Conservation (phyloP, 768 basidiomycete genomes). For the Clavulina sp. region DNA sequence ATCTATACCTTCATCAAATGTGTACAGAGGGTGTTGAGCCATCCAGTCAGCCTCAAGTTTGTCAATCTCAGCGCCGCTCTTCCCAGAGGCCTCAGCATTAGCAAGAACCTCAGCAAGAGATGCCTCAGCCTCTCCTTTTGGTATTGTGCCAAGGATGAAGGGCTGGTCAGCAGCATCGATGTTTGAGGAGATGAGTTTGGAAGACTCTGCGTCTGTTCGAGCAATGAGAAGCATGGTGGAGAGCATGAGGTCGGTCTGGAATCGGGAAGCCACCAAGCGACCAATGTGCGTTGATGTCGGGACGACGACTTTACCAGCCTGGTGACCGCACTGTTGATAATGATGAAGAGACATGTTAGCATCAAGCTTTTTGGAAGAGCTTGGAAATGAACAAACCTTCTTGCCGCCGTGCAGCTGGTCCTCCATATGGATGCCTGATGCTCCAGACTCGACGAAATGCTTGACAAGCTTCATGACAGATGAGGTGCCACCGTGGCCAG, state of each 20-base stretch:
- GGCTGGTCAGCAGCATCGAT: slow-evolving; percentile 67
- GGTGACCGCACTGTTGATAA: slow-evolving; percentile 63
- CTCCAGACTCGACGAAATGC: slow-evolving; percentile 88
- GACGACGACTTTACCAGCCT: slow-evolving; percentile 84
- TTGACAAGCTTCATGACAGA: slow-evolving; percentile 90
- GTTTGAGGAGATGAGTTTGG: slow-evolving; percentile 65
- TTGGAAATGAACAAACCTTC: slow-evolving; percentile 31
- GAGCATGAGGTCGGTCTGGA: slow-evolving; percentile 81
- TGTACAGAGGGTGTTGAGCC: slow-evolving; percentile 44
- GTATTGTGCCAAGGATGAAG: slow-evolving; percentile 24
- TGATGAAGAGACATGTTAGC: neutral
- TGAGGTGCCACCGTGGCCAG: slow-evolving; percentile 91
- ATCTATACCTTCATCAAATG: slow-evolving; percentile 63
- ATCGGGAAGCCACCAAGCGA: slow-evolving; percentile 67
- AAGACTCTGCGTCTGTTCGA: slow-evolving; percentile 82
- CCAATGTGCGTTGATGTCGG: slow-evolving; percentile 77
- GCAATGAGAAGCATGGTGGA: slow-evolving; percentile 81
- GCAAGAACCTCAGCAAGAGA: slow-evolving; percentile 49
- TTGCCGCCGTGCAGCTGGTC: slow-evolving; percentile 92
- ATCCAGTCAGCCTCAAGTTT: slow-evolving; percentile 63
- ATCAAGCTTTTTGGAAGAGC: neutral
- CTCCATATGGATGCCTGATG: slow-evolving; percentile 80
- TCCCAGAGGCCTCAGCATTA: slow-evolving; percentile 46
- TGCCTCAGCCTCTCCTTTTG: slow-evolving; percentile 23
- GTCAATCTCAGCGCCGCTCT: slow-evolving; percentile 51